Evolutionary conservation across 192 early-diverging fungal species (phyloP), one percentile per base, ranked within the genome.

Genomic region (Coemansia sp.): DNA sequence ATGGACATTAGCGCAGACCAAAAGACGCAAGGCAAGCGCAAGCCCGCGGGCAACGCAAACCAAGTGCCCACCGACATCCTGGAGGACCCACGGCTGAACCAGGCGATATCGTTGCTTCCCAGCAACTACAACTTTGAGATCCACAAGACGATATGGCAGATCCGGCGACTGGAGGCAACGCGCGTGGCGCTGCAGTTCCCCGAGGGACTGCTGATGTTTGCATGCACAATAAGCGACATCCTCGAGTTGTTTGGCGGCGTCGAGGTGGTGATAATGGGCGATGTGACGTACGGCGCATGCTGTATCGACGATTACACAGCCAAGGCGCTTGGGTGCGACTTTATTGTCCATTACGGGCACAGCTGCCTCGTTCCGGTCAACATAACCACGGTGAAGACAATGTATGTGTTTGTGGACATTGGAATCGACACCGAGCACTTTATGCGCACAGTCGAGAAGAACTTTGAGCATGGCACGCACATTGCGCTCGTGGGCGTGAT

Each of bases 401-500:
- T 99, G 41, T 99, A 99, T 65, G 93, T 99, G 5, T 99, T 99
- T 89, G 97, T 99, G 11, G 97, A 99, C 57, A 98, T 99, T 80
- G 90, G 89, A 9, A 96, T 98, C 59, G 97, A 99, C 70, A 85
- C 87, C 8, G 73, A 87, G 46, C 96, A 99, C 74, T 97, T 99
- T 84, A 87, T 97, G 33, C 87, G 88, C 33, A 99, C 95, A 0
- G 84, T 99, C 55, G 80, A 83, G 57, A 80, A 86, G 63, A 98
- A 99, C 78, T 92, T 99, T 83, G 87, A 91, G 49, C 49, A 67
- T 2, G 92, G 90, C 4, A 89, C 85, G 53, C 83, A 77, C 38
- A 81, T 99, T 14, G 88, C 89, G 3, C 73, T 99, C 55, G 95
- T 99, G 3, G 89, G 91, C 1, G 95, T 94, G 9, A 95, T 99